A percentile compares a stretch with the other conserved stretches of the same genome.
Evolutionary conservation across 108 stramenopile genomes (phyloP).

Genomic region (Asterionellopsis glacialis): DNA sequence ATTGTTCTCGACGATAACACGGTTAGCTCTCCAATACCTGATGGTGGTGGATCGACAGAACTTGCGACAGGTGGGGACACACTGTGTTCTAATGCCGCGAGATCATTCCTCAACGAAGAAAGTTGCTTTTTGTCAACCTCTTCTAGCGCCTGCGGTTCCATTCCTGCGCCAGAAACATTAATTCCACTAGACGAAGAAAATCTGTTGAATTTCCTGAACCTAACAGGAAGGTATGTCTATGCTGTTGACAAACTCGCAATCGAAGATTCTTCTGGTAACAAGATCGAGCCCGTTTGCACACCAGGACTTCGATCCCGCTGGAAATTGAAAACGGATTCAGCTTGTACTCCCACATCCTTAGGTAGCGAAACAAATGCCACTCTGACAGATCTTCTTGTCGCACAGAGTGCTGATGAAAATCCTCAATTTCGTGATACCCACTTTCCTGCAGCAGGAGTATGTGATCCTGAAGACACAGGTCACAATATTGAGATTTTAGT

Average conservation of each 20-base stretch:
- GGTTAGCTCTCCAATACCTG: slow-evolving; percentile 11
- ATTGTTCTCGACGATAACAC: slow-evolving; percentile 21
- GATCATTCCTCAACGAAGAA: slow-evolving; percentile 51
- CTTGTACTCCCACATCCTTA: background rate
- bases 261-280: slow-evolving; percentile 5
- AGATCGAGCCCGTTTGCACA: slow-evolving; percentile 5
- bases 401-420: background rate
- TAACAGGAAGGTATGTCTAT: slow-evolving; percentile 12
- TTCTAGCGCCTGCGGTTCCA: slow-evolving; percentile 20
- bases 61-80: slow-evolving; percentile 6
- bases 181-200: background rate
- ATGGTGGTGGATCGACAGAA: slow-evolving; percentile 19
- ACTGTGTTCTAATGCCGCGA: slow-evolving; percentile 34
- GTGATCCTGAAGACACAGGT: background rate
- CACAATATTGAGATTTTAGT: background rate
- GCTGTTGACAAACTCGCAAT: slow-evolving; percentile 21
- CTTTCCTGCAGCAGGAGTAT: background rate
- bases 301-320: slow-evolving; percentile 15
- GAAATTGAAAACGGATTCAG: background rate
- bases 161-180: background rate
- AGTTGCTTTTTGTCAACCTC: slow-evolving; percentile 24
- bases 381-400: background rate
- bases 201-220: background rate
- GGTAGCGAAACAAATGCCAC: background rate
- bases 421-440: background rate